Evolutionary conservation across 371 early-diverging fungal genomes (phyloP), one percentile per base, ranked within the genome.

Genomic region (Lichtheimia ornata): DNA sequence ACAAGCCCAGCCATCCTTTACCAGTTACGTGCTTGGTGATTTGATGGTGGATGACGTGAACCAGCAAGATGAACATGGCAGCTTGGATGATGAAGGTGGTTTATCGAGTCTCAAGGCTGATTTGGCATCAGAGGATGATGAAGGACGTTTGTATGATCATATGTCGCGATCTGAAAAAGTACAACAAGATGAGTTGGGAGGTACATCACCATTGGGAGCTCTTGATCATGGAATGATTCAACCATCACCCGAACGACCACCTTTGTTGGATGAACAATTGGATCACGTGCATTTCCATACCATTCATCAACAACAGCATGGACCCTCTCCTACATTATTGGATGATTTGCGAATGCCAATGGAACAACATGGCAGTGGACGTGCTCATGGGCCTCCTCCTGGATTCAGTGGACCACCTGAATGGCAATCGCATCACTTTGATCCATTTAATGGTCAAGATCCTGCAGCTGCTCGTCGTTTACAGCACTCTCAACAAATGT

Each of bases 401-500:
- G 71, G 71, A 11, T 59, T 71, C 15, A 35, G 17, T 20, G 57
- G 50, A 27, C 67, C 71, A 25, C 66, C 67, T 20, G 81, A 67
- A 18, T 77, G 77, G 81, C 64, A 69, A 22, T 53, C 71, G 14
- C 68, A 69, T 25, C 58, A 61, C 2, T 80, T 77, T 58, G 77
- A 80, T 61, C 76, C 74, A 3, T 77, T 77, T 50, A 71, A 70
- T 41, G 75, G 77, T 6, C 76, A 80, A 58, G 77, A 80, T 49
- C 77, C 77, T 49, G 59, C 69, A 56, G 73, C 75, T 42, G 67
- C 73, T 25, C 71, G 81, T 53, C 75, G 81, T 50, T 61, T 80
- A 24, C 81, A 77, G 40, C 81, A 80, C 51, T 80, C 81, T n/a
- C 81, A 80, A 41, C 75, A 73, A 25, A 80, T 80, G 81, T 43